phyloP scores from a whole-genome alignment of 1,284 basidiomycete species.

The Phlebopus sp. region DNA sequence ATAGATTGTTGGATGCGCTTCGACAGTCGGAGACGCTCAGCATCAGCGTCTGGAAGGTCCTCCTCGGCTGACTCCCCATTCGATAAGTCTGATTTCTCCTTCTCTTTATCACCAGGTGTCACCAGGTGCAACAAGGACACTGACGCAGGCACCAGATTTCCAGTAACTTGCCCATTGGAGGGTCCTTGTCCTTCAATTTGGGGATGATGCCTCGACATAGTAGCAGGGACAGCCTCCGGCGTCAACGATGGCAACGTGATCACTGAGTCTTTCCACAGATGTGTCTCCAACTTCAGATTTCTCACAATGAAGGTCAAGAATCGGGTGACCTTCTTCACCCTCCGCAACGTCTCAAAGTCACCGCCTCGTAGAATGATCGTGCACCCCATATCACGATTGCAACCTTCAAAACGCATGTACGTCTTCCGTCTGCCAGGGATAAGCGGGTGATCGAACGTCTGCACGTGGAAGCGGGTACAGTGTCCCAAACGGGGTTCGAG shows the following conservation, averaged over 20 bases:
- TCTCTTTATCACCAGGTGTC: slow-evolving; percentile 25
- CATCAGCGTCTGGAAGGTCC: slow-evolving; percentile 66
- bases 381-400: slow-evolving; percentile 88
- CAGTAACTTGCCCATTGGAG: slow-evolving; percentile 17
- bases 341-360: slow-evolving; percentile 72
- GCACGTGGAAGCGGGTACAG: slow-evolving; percentile 84
- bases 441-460: slow-evolving; percentile 91
- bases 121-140: slow-evolving; percentile 29
- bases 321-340: slow-evolving; percentile 89
- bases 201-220: slow-evolving; percentile 23
- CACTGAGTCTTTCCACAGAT: slow-evolving; percentile 92
- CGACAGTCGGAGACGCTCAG: slow-evolving; percentile 64
- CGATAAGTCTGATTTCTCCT: slow-evolving; percentile 15
- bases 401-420: slow-evolving; percentile 97
- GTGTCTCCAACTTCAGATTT: slow-evolving; percentile 91
- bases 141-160: slow-evolving; percentile 27
- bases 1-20: slow-evolving; percentile 75
- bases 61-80: slow-evolving; percentile 38
- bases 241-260: slow-evolving; percentile 74
- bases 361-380: slow-evolving; percentile 94
- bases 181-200: slow-evolving; percentile 10
- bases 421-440: slow-evolving; percentile 93
- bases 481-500: slow-evolving; percentile 89
- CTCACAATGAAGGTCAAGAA: slow-evolving; percentile 91
- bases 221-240: slow-evolving; percentile 57